phyloP scores from a whole-genome alignment of 192 early-diverging fungal species.

The Dissophora globulifera region DNA sequence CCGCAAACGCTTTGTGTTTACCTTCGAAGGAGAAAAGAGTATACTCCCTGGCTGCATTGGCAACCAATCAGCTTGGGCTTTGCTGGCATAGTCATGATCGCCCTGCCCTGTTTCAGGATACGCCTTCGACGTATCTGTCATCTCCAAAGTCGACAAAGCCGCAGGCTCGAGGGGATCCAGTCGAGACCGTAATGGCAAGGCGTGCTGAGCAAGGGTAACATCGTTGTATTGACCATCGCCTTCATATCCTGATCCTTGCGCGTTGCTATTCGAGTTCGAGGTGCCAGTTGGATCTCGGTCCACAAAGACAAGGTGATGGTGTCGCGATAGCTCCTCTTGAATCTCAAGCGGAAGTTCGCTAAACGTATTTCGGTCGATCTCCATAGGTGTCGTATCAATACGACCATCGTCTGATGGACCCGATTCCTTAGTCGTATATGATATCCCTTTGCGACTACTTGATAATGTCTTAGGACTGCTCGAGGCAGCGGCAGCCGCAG shows the following conservation, averaged over 20 bases:
- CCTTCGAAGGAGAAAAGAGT: slow-evolving; percentile 25
- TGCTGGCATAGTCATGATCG: not conserved
- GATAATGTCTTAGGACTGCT: too few species aligned
- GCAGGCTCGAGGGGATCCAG: slow-evolving; percentile 54
- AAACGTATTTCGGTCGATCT: slow-evolving; percentile 47
- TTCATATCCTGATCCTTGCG: not conserved
- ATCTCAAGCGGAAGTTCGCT: slow-evolving; percentile 53
- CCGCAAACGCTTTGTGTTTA: too few species aligned
- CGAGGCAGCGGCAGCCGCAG: not conserved
- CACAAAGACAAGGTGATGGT: slow-evolving; percentile 27
- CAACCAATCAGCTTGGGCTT: not conserved
- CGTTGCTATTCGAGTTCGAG: not conserved
- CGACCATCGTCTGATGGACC: too few species aligned
- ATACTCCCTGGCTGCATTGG: too few species aligned
- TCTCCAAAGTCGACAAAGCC: slow-evolving; percentile 43
- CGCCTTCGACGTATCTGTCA: slow-evolving; percentile 14
- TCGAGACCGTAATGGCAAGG: slow-evolving; percentile 59
- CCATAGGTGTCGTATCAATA: too few species aligned
- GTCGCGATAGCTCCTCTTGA: slow-evolving; percentile 40
- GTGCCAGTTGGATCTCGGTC: not conserved
- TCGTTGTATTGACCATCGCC: not conserved
- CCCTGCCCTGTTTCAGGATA: slow-evolving; percentile 3
- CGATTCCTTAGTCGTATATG: too few species aligned
- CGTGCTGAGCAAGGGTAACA: not conserved
- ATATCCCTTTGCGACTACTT: too few species aligned